phyloP scores from a whole-genome alignment of 306 rosid genomes.

The Inga oerstediana region DNA sequence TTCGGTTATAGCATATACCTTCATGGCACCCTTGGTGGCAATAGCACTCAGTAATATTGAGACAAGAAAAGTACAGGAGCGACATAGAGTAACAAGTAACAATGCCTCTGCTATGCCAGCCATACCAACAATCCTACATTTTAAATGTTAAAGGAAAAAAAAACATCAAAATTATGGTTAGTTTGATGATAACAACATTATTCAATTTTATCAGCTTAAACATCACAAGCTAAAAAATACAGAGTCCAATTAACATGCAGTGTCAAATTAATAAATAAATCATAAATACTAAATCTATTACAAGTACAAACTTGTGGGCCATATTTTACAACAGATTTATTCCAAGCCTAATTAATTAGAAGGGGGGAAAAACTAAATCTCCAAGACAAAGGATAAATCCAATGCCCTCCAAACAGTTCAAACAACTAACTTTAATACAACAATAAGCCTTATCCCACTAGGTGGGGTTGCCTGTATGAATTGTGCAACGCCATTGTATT shows the following conservation, averaged over 20 bases:
- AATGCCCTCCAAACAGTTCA: no score
- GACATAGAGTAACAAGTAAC: constrained; percentile 76
- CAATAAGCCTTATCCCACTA: background rate
- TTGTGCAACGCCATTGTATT: no score
- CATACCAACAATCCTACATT: constrained; percentile 92
- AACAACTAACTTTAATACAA: background rate
- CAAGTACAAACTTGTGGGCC: background rate
- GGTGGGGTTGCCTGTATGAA: no score
- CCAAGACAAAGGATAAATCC: background rate
- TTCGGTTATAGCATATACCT: constrained; percentile 56
- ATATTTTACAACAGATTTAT: background rate
- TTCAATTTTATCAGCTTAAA: constrained; percentile 32
- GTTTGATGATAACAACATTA: constrained; percentile 22
- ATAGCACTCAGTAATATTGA: constrained; percentile 93
- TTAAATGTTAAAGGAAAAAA: constrained; percentile 26
- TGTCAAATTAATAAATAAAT: background rate
- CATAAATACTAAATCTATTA: constrained; percentile 6
- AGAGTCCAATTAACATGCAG: background rate
- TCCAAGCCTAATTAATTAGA: background rate
- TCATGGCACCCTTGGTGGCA: constrained; percentile 99
- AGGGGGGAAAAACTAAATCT: background rate
- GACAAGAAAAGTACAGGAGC: constrained; percentile 88
- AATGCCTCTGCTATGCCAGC: constrained; percentile 82
- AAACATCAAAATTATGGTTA: constrained; percentile 28
- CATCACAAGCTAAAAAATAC: background rate